Conservation (phyloP, 352 stramenopile species). For the Globisporangium megalacanthum region DNA sequence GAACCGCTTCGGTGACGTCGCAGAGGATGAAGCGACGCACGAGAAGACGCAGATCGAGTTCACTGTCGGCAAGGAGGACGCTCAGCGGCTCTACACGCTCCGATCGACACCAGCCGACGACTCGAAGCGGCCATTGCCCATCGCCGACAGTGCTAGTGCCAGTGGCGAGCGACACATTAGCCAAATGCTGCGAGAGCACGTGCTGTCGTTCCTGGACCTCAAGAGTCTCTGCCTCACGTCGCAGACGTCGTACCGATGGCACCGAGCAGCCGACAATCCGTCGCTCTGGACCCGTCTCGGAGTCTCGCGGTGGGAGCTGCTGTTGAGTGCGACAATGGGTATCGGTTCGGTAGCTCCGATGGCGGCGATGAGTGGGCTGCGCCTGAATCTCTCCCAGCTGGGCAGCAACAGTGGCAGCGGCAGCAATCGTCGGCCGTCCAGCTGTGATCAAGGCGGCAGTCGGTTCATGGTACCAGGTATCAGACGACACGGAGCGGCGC, state of each 20-base stretch:
- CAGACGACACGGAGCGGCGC: constrained; percentile 1
- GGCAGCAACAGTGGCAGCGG: constrained; percentile 4
- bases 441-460: constrained; percentile 23
- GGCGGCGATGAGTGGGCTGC: constrained; percentile 17
- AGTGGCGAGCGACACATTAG: constrained; percentile 24
- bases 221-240: constrained; percentile 51
- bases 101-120: neutral
- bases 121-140: neutral
- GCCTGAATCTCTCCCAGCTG: constrained; percentile 12
- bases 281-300: constrained; percentile 58
- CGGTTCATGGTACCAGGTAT: constrained; percentile 5
- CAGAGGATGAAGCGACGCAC: constrained; percentile 56
- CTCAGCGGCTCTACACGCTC: constrained; percentile 22
- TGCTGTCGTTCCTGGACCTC: constrained; percentile 66
- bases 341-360: constrained; percentile 38
- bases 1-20: constrained; percentile 66
- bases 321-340: constrained; percentile 52
- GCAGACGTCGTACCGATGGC: constrained; percentile 67
- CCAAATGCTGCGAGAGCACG: constrained; percentile 42
- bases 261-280: constrained; percentile 57
- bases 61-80: constrained; percentile 40
- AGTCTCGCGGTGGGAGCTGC: constrained; percentile 64
- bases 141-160: neutral
- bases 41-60: constrained; percentile 54
- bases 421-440: constrained; percentile 17